Evolutionary conservation across 2,329 filamentous ascomycete species (phyloP).

Genomic region (Diaporthe capsici): DNA sequence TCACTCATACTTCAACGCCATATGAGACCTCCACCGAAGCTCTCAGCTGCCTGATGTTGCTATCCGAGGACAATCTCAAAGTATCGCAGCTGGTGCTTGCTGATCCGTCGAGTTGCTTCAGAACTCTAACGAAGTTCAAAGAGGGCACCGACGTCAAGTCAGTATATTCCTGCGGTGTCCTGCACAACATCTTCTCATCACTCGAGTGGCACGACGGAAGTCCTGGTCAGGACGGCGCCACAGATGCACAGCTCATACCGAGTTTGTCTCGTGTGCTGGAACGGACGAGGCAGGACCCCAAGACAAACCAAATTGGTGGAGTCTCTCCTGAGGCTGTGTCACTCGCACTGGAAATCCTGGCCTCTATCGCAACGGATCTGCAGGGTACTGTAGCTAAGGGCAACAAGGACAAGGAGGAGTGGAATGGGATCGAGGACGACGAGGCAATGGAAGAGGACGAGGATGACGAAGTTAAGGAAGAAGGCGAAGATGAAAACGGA

Average conservation of each 20-base stretch:
- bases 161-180: slow-evolving; percentile 70
- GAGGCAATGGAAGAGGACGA: slow-evolving; percentile 55
- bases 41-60: slow-evolving; percentile 68
- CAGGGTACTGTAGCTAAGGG: slow-evolving; percentile 65
- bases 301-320: slow-evolving; percentile 49
- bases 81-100: slow-evolving; percentile 68
- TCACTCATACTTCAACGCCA: slow-evolving; percentile 57
- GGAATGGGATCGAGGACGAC: slow-evolving; percentile 57
- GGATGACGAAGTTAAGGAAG: slow-evolving; percentile 42
- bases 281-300: slow-evolving; percentile 48
- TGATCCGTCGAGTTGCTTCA: slow-evolving; percentile 63
- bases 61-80: slow-evolving; percentile 72
- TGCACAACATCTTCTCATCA: slow-evolving; percentile 73
- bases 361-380: slow-evolving; percentile 74
- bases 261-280: slow-evolving; percentile 58
- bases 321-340: slow-evolving; percentile 63
- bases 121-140: slow-evolving; percentile 63
- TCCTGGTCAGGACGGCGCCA: slow-evolving; percentile 62
- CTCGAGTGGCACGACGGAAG: slow-evolving; percentile 67
- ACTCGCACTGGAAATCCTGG: slow-evolving; percentile 73
- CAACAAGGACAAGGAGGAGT: slow-evolving; percentile 55
- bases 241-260: slow-evolving; percentile 65
- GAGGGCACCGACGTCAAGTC: slow-evolving; percentile 62
- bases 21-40: slow-evolving; percentile 62
- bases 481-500: slow-evolving; percentile 33